Evolutionary conservation across 2,329 filamentous ascomycete genomes (phyloP).

Genomic region (Epichloe sp.): DNA sequence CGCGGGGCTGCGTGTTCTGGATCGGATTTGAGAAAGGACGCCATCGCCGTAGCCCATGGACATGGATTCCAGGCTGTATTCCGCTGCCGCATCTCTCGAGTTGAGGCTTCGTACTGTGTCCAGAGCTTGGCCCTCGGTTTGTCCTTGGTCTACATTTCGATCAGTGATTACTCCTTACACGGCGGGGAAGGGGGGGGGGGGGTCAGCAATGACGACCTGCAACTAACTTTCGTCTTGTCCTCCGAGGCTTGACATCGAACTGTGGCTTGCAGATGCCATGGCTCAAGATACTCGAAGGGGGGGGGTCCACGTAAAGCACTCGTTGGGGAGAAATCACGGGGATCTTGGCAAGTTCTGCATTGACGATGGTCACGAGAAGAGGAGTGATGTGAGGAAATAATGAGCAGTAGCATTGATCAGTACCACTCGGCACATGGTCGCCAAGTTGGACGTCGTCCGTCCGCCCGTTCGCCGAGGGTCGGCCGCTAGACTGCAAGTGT

Average conservation of each 20-base stretch:
- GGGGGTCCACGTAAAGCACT: neutral
- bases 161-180: neutral
- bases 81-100: constrained; percentile 26
- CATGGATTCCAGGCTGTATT: constrained; percentile 28
- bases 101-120: constrained; percentile 17
- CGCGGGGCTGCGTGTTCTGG: constrained; percentile 20
- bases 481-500: neutral
- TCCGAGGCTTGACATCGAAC: neutral
- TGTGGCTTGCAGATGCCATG: neutral
- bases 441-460: neutral
- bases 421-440: neutral
- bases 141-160: constrained; percentile 10
- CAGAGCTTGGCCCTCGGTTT: constrained; percentile 12
- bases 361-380: neutral
- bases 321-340: neutral
- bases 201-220: no score
- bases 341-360: neutral
- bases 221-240: neutral
- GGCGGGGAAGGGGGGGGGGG: neutral
- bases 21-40: constrained; percentile 21
- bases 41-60: constrained; percentile 22
- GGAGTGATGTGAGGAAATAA: neutral
- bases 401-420: neutral
- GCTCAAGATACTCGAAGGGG: no score
- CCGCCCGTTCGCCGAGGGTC: neutral